These are phyloP conservation scores for Eucalyptus sp. DNA, from an alignment of 345 rosid genomes.

Conservation along the genomic window DNA sequence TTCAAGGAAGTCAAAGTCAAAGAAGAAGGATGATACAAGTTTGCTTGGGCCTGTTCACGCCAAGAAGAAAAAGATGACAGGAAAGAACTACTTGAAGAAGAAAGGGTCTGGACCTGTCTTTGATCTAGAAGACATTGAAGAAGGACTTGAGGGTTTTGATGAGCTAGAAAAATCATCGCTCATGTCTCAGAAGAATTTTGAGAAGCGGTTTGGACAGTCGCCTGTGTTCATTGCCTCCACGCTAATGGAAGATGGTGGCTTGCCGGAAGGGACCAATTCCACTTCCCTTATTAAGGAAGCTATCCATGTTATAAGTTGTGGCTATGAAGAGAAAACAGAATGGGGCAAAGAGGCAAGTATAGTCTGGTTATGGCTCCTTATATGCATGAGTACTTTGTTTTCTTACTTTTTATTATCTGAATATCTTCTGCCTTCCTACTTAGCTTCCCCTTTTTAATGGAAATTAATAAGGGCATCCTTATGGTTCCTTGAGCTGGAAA, in stretches of 20 bases:
- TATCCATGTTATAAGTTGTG: conserved; percentile 89
- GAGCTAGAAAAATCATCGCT: conserved; percentile 88
- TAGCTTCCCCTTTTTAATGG: neutral
- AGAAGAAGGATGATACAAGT: conserved; percentile 59
- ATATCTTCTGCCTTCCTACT: neutral
- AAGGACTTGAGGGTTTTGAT: conserved; percentile 93
- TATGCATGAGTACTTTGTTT: neutral
- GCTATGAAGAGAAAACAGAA: conserved; percentile 93
- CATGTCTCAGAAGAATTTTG: conserved; percentile 92
- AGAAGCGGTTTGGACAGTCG: conserved; percentile 89
- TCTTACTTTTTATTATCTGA: neutral
- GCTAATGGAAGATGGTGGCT: conserved; percentile 89
- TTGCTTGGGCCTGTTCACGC: conserved; percentile 34
- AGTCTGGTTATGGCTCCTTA: neutral
- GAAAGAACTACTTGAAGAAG: conserved; percentile 55
- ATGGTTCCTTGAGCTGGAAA: neutral
- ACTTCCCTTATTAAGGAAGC: conserved; percentile 81
- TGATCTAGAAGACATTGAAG: conserved; percentile 92
- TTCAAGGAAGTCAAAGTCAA: conserved; percentile 63
- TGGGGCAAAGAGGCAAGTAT: conserved; percentile 92
- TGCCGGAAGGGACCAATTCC: conserved; percentile 80
- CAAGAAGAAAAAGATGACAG: conserved; percentile 63
- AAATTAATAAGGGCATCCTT: neutral
- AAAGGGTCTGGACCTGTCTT: conserved; percentile 49
- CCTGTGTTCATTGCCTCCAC: conserved; percentile 91